Evolutionary conservation across 805 yeast genomes (phyloP).

Genomic region (Vanderwaltozyma verrucispora): DNA sequence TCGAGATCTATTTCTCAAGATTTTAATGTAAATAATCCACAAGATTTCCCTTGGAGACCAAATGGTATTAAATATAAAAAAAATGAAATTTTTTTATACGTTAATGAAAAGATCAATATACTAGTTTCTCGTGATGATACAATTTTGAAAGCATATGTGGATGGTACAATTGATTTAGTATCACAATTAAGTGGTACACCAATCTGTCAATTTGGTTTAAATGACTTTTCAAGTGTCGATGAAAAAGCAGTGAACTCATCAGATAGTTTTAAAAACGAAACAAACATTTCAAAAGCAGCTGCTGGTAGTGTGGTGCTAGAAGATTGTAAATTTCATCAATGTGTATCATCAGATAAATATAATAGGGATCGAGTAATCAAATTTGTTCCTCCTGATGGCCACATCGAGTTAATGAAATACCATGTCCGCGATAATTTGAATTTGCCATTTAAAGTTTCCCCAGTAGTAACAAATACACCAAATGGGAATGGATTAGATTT

Average conservation of each 20-base stretch:
- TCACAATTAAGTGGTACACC: constrained; percentile 77
- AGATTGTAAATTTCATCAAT: constrained; percentile 79
- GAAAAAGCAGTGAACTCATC: constrained; percentile 7
- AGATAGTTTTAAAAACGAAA: constrained; percentile 23
- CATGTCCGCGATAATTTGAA: constrained; percentile 47
- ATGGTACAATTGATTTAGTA: constrained; percentile 63
- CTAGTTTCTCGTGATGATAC: constrained; percentile 57
- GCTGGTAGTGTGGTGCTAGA: constrained; percentile 48
- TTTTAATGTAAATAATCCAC: constrained; percentile 16
- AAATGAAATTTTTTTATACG: constrained; percentile 70
- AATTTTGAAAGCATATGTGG: constrained; percentile 58
- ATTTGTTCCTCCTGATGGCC: constrained; percentile 83
- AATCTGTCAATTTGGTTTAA: constrained; percentile 67
- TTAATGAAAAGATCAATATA: constrained; percentile 64
- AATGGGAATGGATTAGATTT: constrained; percentile 42
- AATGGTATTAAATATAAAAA: constrained; percentile 64
- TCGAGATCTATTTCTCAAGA: constrained; percentile 10
- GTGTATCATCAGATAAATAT: constrained; percentile 65
- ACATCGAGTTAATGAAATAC: constrained; percentile 74
- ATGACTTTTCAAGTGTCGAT: constrained; percentile 35
- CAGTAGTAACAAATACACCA: constrained; percentile 37
- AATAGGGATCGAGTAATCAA: constrained; percentile 54
- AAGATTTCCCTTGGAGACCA: constrained; percentile 57
- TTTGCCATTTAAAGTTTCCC: constrained; percentile 60
- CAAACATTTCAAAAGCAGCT: constrained; percentile 30